phyloP scores from a whole-genome alignment of 2,329 filamentous ascomycete species.

The Ilyonectria sp. region DNA sequence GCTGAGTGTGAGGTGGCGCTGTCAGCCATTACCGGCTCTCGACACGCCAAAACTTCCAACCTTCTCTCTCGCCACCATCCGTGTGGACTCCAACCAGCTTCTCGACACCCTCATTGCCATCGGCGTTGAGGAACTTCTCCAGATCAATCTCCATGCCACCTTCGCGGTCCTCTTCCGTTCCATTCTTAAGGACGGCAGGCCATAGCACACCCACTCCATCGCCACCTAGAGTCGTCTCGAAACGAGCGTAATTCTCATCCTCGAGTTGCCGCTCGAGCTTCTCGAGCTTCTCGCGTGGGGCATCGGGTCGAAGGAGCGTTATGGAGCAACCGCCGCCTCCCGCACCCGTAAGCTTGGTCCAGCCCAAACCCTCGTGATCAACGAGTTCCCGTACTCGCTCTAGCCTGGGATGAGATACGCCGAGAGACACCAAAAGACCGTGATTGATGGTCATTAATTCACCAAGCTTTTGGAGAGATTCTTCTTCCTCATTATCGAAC shows the following conservation, averaged over 20 bases:
- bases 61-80: slow-evolving; percentile 77
- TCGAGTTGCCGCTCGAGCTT: slow-evolving; percentile 77
- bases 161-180: slow-evolving; percentile 81
- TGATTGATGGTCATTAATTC: slow-evolving; percentile 96
- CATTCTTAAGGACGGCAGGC: slow-evolving; percentile 92
- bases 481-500: slow-evolving; percentile 76
- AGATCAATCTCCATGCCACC: slow-evolving; percentile 94
- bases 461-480: slow-evolving; percentile 81
- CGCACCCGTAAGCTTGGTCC: slow-evolving; percentile 97
- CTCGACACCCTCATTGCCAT: slow-evolving; percentile 89
- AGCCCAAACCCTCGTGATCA: slow-evolving; percentile 90
- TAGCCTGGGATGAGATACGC: slow-evolving; percentile 93
- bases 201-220: slow-evolving; percentile 95
- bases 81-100: slow-evolving; percentile 85
- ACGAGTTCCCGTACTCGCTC: slow-evolving; percentile 93
- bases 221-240: slow-evolving; percentile 90
- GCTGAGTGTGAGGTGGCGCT: slow-evolving; percentile 10
- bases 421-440: slow-evolving; percentile 89
- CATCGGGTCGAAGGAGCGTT: slow-evolving; percentile 83
- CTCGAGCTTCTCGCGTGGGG: slow-evolving; percentile 69
- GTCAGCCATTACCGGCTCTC: slow-evolving; percentile 58
- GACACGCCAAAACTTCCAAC: slow-evolving; percentile 90
- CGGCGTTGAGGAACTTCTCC: slow-evolving; percentile 85
- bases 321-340: slow-evolving; percentile 97
- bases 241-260: slow-evolving; percentile 84